Base-by-base conservation (phyloP, 2,329 filamentous ascomycete genomes). In the Trichoderma koningii region DNA sequence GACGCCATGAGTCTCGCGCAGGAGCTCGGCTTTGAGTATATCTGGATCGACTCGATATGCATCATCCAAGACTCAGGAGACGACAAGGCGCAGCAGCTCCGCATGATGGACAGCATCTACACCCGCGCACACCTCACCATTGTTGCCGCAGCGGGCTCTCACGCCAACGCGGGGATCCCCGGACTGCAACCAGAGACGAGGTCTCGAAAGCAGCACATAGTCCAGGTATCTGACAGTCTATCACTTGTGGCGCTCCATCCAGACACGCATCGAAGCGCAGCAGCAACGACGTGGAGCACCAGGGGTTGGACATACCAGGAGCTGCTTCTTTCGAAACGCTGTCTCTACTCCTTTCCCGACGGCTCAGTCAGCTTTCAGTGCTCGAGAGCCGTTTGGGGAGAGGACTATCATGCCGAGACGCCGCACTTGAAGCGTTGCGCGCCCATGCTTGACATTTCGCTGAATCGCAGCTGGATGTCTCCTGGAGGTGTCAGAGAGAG, bases 11-110 rank as follows among this genome's bases (percentile, higher is more conserved):
- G 4, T 48, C 55, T 68, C 10, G 51, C 56, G 17, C 55, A 52
- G 14, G 41, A 51, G 7, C 55, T 68, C 9, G 65, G 66, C 12
- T 45, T 66, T 21, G 26, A 55, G 19, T 68, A 66, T 51, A 47
- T 68, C 12, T 68, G 66, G 66, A 55, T 68, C 28, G 66, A 68
- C 21, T 65, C 66, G 1, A 15, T 68, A 45, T 68, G 66, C 15
- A 68, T 68, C 12, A 48, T 68, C 10, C 66, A 68, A 48, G 66
- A 68, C 17, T 64, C 56, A 17, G 6, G 1, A 19, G 34, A 21
- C 0, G 64, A 64, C 17, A 66, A 66, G 17, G 38, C 23, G 4
- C 59, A 55, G 51, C 64, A 66, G 42, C 57, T 66, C 14, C 38
- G 57, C n/a, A 63, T 66, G 44, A 66, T 66, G 64, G 60, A 63